Base-by-base conservation (phyloP, 805 yeast species). In the Soucietia sequanensis region DNA sequence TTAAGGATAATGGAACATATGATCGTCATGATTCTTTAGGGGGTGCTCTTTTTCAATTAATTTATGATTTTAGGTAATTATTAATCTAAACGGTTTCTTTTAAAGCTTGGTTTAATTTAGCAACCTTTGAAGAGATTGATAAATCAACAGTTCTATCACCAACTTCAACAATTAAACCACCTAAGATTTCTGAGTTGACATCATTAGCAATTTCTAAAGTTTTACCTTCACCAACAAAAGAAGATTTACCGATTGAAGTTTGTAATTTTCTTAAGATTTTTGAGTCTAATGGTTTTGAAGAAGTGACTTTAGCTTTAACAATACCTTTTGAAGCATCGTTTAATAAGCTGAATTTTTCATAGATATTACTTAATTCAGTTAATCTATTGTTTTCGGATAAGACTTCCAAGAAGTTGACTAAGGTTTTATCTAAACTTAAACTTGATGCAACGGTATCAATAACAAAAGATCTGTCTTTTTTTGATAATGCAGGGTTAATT, bases 131-230 rank as follows among this genome's bases (percentile, higher is more conserved):
- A 41, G 90, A 75, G 50, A 93, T 79, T 41, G 95, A 83, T 64
- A 91, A 76, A 70, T 93, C 99, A 54, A 89, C 96, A 45, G 98
- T 90, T 68, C 84, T 87, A 74, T 91, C 99, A 58, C 91, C 96
- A 54, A 93, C 87, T 70, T 90, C 96, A 42, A 93, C 95, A 51
- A 93, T 72, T 63, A 93, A 78, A 56, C 99, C 99, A 60, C 99
- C 99, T 63, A 86, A 75, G 60, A 93, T 86, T 47, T 84, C 93
- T 46, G 96, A 87, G 72, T 88, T 81, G 44, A 91, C 85, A 47
- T 73, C 74, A 75, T 89, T 91, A 51, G 79, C 69, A 52, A 93
- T 72, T 73, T 84, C 83, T 65, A 93, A 79, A 53, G 91, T 78
- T 76, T 90, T 84, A 54, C 87, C 91, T 38, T 72, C 65, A 50